Percentiles rank a stretch among this genome's conserved stretches.
These are phyloP conservation scores for Tephrocybe sp. DNA, from an alignment of 768 basidiomycete species.

Conservation along the genomic window DNA sequence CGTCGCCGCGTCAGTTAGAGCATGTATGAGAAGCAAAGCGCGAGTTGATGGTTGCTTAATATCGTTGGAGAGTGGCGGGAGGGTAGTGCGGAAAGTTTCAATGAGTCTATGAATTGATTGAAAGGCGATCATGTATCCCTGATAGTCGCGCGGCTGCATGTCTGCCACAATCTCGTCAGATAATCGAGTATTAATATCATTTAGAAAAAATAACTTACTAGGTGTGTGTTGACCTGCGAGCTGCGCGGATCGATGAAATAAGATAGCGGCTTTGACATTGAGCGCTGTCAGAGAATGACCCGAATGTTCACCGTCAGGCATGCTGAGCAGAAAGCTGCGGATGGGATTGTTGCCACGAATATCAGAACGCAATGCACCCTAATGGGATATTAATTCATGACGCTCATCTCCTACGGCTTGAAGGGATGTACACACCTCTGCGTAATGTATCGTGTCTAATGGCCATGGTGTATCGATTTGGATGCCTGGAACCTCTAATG, in stretches of 20 bases:
- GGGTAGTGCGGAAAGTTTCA: slow-evolving; percentile 32
- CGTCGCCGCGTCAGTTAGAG: slow-evolving; percentile 44
- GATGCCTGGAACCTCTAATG: slow-evolving; percentile 47
- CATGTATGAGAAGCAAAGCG: slow-evolving; percentile 42
- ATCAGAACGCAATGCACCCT: slow-evolving; percentile 45
- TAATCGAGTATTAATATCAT: background rate
- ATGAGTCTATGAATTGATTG: slow-evolving; percentile 44
- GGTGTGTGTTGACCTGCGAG: slow-evolving; percentile 47
- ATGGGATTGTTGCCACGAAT: slow-evolving; percentile 46
- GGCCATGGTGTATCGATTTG: slow-evolving; percentile 57
- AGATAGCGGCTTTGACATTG: slow-evolving; percentile 51
- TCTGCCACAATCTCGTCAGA: slow-evolving; percentile 25
- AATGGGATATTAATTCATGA: slow-evolving; percentile 8
- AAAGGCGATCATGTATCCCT: slow-evolving; percentile 41
- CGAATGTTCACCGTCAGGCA: slow-evolving; percentile 26
- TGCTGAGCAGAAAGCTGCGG: slow-evolving; percentile 43
- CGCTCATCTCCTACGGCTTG: slow-evolving; percentile 9
- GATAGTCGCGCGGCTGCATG: slow-evolving; percentile 36
- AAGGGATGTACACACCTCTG: slow-evolving; percentile 27
- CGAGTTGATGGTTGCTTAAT: slow-evolving; percentile 32
- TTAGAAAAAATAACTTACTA: slow-evolving; percentile 25
- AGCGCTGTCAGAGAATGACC: slow-evolving; percentile 38
- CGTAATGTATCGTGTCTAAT: slow-evolving; percentile 36
- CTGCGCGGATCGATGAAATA: slow-evolving; percentile 57
- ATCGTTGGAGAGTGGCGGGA: slow-evolving; percentile 31